Evolutionary conservation across 2,329 filamentous ascomycete species (phyloP).

Genomic region (Nemania diffusa): DNA sequence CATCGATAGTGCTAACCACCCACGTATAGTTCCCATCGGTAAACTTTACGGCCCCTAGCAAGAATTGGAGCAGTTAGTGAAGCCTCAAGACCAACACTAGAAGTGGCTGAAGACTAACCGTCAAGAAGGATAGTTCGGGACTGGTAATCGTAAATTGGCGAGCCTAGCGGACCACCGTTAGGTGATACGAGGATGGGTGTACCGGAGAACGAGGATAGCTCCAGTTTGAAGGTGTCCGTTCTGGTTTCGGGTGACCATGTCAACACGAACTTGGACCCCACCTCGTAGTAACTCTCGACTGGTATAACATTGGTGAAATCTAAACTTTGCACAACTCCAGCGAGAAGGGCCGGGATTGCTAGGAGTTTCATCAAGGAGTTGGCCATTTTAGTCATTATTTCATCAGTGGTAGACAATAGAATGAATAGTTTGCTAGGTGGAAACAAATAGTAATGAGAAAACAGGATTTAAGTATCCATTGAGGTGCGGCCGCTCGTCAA

Average conservation of each 20-base stretch:
- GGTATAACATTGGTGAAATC: constrained; percentile 7
- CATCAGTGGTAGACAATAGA: background rate
- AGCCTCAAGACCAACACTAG: too few species aligned
- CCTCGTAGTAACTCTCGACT: background rate
- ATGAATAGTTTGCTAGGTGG: background rate
- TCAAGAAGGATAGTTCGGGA: background rate
- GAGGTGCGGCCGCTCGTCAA: background rate
- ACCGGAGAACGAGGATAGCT: background rate
- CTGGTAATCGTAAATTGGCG: background rate
- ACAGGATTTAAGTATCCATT: background rate
- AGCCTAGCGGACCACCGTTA: background rate
- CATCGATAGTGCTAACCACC: background rate
- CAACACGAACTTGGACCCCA: background rate
- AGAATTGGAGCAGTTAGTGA: background rate
- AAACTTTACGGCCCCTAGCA: background rate
- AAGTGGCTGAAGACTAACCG: background rate
- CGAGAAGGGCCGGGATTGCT: background rate
- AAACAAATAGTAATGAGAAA: background rate
- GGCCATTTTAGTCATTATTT: background rate
- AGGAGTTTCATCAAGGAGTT: background rate
- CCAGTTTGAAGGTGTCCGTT: constrained; percentile 3
- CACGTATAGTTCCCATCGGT: constrained; percentile 10
- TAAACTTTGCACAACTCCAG: background rate
- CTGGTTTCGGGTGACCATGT: background rate
- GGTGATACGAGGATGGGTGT: background rate